Evolutionary conservation across 495 filamentous ascomycete genomes (phyloP).

Genomic region (Hypoxylon rickii): DNA sequence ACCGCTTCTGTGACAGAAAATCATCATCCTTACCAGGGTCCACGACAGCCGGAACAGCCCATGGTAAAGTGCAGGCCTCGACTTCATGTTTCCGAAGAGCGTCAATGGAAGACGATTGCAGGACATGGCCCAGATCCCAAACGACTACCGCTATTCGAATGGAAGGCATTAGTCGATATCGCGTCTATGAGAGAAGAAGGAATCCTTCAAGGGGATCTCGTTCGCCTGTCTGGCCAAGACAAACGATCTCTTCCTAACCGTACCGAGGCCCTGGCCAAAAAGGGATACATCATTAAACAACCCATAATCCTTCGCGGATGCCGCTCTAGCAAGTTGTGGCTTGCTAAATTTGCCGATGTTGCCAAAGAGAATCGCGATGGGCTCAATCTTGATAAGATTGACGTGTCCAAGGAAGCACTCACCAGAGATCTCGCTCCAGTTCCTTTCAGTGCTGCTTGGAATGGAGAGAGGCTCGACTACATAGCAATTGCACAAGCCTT

Average conservation of each 20-base stretch:
- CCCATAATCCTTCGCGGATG: conserved; percentile 64
- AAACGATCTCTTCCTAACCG: conserved; percentile 84
- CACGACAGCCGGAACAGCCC: not conserved
- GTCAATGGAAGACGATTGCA: conserved; percentile 75
- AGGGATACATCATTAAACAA: conserved; percentile 86
- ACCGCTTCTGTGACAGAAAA: conserved; percentile 3
- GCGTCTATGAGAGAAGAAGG: conserved; percentile 71
- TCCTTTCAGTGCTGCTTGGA: conserved; percentile 54
- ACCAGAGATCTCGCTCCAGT: conserved; percentile 50
- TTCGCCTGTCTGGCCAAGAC: conserved; percentile 77
- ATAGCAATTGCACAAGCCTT: conserved; percentile 51
- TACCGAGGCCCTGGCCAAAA: conserved; percentile 72
- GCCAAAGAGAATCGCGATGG: conserved; percentile 36
- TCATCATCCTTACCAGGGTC: not conserved
- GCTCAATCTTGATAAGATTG: conserved; percentile 36
- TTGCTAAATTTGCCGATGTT: conserved; percentile 49
- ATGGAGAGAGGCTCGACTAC: conserved; percentile 57
- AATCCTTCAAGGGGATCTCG: conserved; percentile 80
- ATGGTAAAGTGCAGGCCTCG: conserved; percentile 21
- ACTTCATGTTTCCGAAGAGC: conserved; percentile 48
- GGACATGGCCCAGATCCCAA: conserved; percentile 78
- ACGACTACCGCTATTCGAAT: conserved; percentile 68
- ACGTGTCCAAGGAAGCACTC: conserved; percentile 39
- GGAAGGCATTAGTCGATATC: conserved; percentile 77
- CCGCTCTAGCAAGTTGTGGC: conserved; percentile 70